These are phyloP conservation scores for Solanum etuberosum DNA, from an alignment of 257 asterid species.

Conservation along the genomic window DNA sequence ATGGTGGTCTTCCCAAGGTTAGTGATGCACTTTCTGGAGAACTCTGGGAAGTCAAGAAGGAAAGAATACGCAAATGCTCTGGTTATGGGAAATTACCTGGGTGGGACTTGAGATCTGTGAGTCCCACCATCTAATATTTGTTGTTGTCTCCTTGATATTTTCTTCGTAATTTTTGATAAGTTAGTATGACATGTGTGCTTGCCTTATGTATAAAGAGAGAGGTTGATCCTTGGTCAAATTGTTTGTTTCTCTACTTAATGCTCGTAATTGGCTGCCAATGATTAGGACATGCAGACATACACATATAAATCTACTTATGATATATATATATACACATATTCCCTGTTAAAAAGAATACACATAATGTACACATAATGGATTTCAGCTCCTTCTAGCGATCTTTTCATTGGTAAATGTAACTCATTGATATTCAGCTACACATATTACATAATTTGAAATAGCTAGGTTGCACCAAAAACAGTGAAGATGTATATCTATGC, in stretches of 20 bases:
- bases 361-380: neutral
- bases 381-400: neutral
- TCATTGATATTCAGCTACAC: neutral
- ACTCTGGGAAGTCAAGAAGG: slow-evolving; percentile 94
- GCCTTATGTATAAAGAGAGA: neutral
- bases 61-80: slow-evolving; percentile 87
- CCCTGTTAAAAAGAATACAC: neutral
- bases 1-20: slow-evolving; percentile 73
- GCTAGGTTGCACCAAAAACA: neutral
- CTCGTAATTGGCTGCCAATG: neutral
- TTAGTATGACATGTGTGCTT: neutral
- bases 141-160: neutral
- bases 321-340: neutral
- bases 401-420: neutral
- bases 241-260: neutral
- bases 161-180: neutral
- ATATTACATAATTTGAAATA: neutral
- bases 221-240: neutral
- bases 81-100: slow-evolving; percentile 74
- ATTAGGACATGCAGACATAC: neutral
- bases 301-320: neutral
- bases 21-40: slow-evolving; percentile 96
- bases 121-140: slow-evolving; percentile 20
- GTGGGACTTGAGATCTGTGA: slow-evolving; percentile 98
- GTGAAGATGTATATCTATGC: neutral